Percentiles rank a stretch among this genome's conserved stretches.
Evolutionary conservation across 345 rosid genomes (phyloP).

Genomic region (Citrus australasica): DNA sequence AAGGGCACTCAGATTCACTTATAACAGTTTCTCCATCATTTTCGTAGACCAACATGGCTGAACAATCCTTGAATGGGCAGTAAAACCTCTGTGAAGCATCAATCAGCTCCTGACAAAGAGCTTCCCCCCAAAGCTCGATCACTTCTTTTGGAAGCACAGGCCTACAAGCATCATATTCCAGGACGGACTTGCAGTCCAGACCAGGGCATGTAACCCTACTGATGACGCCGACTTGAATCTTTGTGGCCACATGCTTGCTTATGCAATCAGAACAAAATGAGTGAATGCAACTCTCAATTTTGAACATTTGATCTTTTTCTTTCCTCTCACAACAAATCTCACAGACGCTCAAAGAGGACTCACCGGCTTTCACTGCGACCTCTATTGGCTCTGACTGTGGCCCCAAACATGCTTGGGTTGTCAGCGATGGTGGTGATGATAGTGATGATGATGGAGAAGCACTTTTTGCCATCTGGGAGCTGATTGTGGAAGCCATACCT

Average conservation of each 20-base stretch:
- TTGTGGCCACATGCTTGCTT: constrained; percentile 37
- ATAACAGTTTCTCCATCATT: constrained; percentile 24
- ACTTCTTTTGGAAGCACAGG: constrained; percentile 38
- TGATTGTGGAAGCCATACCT: constrained; percentile 11
- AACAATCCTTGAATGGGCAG: constrained; percentile 77
- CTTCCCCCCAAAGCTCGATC: constrained; percentile 53
- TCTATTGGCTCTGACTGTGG: background rate
- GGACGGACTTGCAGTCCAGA: constrained; percentile 31
- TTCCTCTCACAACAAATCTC: constrained; percentile 54
- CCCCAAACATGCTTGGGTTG: background rate
- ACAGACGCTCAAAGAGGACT: constrained; percentile 39
- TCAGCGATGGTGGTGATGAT: background rate
- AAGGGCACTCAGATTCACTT: constrained; percentile 61
- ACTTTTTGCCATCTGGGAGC: background rate
- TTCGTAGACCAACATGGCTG: constrained; percentile 45
- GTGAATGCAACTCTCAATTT: constrained; percentile 39
- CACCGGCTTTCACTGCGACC: constrained; percentile 3
- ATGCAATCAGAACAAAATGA: constrained; percentile 52
- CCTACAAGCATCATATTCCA: constrained; percentile 45
- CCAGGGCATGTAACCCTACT: constrained; percentile 52
- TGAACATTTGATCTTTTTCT: constrained; percentile 36
- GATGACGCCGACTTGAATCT: constrained; percentile 21
- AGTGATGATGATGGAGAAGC: background rate
- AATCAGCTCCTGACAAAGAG: constrained; percentile 42
- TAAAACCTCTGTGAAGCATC: constrained; percentile 30